Evolutionary conservation across 2,329 filamentous ascomycete species (phyloP), one percentile per base, ranked within the genome.

Genomic region (Scolecobasidium constrictum): DNA sequence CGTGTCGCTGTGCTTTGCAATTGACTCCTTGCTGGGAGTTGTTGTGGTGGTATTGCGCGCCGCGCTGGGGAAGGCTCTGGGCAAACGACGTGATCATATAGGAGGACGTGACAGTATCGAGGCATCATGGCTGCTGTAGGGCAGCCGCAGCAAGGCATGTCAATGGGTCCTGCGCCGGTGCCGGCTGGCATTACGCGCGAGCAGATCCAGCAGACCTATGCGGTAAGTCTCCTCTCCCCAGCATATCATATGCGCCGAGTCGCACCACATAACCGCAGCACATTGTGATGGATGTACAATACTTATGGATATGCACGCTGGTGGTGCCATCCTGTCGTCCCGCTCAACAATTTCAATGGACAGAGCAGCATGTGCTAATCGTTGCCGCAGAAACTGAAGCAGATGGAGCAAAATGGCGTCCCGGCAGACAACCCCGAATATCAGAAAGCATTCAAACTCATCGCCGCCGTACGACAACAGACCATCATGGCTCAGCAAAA

Each of bases 361-460:
- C n/a, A n/a, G n/a, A n/a, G n/a, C n/a, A n/a, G n/a, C n/a, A n/a
- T n/a, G n/a, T n/a, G n/a, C 43, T 38, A 21, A 44, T 21, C 15
- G 37, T 18, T 39, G 19, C 18, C 23, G 41, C 35, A 45, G 37
- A 44, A 19, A 4, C 36, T 42, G 23, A 82, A 84, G 57, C 78
- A 85, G 60, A 87, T 96, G 83, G 92, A 90, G 64, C 76, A 84
- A 44, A 74, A 81, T 54, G 88, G 88, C 52, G 81, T 93, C 18
- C 77, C 85, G 33, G 73, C 79, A 44, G 82, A 74, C 44, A 87
- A 96, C 55, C 90, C 90, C 36, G 88, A 96, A 59, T 88, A 82
- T 55, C 73, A 90, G 55, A 93, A 92, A 64, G 76, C 80, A 22
- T 81, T 86, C 42, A 78, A 83, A 48, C 78, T 93, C 47, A 73